phyloP scores from a whole-genome alignment of 2,329 filamentous ascomycete genomes.

The Colletotrichum sp. region DNA sequence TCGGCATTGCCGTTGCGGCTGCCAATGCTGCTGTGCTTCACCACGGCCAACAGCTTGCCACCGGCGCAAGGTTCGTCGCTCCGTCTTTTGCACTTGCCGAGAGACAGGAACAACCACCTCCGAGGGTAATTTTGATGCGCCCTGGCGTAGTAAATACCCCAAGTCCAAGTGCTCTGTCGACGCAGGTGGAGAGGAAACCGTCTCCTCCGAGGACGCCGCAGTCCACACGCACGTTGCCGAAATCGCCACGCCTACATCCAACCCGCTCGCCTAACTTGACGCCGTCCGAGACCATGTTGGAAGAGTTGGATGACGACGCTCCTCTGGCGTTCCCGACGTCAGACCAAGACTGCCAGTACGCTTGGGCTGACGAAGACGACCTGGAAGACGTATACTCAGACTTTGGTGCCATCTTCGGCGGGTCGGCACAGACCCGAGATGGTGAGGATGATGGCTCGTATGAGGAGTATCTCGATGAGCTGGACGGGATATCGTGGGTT shows the following conservation, averaged over 20 bases:
- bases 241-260: neutral
- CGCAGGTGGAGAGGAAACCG: neutral
- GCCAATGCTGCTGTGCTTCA: constrained; percentile 37
- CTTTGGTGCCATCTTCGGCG: constrained; percentile 57
- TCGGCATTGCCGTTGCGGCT: constrained; percentile 34
- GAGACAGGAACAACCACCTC: neutral
- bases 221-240: neutral
- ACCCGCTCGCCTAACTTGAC: constrained; percentile 29
- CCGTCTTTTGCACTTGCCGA: neutral
- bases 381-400: constrained; percentile 60
- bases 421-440: constrained; percentile 27
- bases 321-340: constrained; percentile 52
- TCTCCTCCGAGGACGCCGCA: neutral
- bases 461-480: constrained; percentile 61
- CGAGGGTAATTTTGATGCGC: constrained; percentile 10
- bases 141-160: neutral
- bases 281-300: constrained; percentile 27
- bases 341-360: constrained; percentile 50
- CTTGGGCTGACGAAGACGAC: constrained; percentile 45
- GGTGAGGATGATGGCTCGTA: constrained; percentile 47
- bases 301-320: constrained; percentile 49
- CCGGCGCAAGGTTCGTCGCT: constrained; percentile 35
- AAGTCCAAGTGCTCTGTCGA: neutral
- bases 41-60: constrained; percentile 38
- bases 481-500: constrained; percentile 59